Conservation (phyloP, 257 asterid genomes). For the Phtheirospermum japonicum region DNA sequence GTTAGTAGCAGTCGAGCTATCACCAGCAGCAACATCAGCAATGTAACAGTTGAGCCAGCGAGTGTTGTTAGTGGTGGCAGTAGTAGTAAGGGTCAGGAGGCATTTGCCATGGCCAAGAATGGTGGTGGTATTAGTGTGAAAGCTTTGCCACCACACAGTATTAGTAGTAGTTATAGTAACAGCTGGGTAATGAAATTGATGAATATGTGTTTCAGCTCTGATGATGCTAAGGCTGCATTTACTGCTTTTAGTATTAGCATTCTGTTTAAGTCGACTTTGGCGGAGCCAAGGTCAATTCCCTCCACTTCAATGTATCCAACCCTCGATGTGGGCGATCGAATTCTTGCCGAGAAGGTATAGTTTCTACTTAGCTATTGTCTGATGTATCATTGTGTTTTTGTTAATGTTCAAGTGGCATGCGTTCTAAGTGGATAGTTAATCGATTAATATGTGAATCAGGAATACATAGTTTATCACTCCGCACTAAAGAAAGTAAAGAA, state of each 20-base stretch:
- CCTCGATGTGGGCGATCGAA: constrained; percentile 83
- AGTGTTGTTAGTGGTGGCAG: constrained; percentile 22
- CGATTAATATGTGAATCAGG: constrained; percentile 5
- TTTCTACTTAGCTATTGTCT: not conserved
- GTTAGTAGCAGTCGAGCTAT: not conserved
- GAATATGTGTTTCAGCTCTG: constrained; percentile 51
- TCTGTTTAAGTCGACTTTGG: constrained; percentile 75
- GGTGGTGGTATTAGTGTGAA: constrained; percentile 29
- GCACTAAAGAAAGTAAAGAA: constrained; percentile 1
- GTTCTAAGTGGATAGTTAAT: not conserved
- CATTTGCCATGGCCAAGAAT: constrained; percentile 34
- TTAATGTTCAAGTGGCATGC: not conserved
- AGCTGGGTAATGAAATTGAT: constrained; percentile 66
- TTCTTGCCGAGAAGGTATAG: constrained; percentile 88
- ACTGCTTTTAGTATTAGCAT: constrained; percentile 82
- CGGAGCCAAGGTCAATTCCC: constrained; percentile 97
- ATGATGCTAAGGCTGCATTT: constrained; percentile 87
- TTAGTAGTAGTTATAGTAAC: constrained; percentile 21
- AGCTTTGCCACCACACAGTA: constrained; percentile 27
- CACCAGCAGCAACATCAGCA: constrained; percentile 18
- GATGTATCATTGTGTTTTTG: constrained; percentile 1
- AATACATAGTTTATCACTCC: not conserved
- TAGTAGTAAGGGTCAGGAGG: constrained; percentile 36
- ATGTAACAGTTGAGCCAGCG: constrained; percentile 9
- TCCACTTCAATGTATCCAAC: constrained; percentile 93